These are phyloP conservation scores for Leptodermis oblonga DNA, from an alignment of 257 asterid species.

Conservation along the genomic window DNA sequence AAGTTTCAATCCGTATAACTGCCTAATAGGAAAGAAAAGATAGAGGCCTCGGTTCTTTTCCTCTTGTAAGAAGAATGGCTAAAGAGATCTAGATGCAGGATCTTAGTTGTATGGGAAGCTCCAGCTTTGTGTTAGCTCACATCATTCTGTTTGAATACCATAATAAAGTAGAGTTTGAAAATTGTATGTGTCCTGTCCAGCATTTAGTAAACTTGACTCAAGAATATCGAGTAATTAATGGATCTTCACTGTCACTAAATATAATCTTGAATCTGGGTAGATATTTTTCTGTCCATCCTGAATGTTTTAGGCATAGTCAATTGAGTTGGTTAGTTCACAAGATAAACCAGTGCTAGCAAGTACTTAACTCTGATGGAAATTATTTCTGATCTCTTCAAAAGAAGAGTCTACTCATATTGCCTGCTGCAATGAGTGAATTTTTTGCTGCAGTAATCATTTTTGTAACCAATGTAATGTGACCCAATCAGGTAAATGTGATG, in stretches of 20 bases:
- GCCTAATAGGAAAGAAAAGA: not conserved
- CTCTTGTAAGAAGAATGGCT: not conserved
- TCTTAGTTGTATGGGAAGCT: not conserved
- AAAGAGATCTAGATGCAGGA: not conserved
- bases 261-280: not conserved
- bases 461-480: not conserved
- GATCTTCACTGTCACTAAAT: not conserved
- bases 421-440: not conserved
- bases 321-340: not conserved
- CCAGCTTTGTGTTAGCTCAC: not conserved
- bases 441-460: too few relatives aligned
- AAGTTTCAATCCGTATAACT: too few relatives aligned
- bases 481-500: not conserved
- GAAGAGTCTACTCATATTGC: not conserved
- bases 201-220: not conserved
- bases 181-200: not conserved
- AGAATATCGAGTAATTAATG: not conserved
- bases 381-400: not conserved
- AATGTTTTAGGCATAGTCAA: not conserved
- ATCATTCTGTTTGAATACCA: not conserved
- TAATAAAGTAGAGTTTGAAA: not conserved
- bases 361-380: not conserved
- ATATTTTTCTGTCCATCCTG: not conserved
- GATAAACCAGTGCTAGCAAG: not conserved
- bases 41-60: not conserved